These are phyloP conservation scores for Colletotrichum endophyticum DNA, from an alignment of 2,329 filamentous ascomycete species.

Conservation along the genomic window DNA sequence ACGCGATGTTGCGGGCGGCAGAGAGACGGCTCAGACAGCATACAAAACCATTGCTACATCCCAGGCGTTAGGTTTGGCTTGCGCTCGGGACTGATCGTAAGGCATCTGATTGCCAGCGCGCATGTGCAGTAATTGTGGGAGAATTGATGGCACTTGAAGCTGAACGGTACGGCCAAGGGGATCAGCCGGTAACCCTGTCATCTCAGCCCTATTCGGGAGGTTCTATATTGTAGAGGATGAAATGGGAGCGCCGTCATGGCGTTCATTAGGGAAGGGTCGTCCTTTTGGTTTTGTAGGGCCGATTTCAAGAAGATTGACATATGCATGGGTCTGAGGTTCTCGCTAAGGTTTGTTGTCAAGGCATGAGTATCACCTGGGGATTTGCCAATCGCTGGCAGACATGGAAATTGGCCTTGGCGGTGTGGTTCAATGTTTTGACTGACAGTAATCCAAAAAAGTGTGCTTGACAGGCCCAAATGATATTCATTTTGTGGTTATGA, in stretches of 20 bases:
- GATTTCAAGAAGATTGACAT: background rate
- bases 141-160: background rate
- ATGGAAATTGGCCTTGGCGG: background rate
- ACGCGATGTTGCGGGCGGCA: background rate
- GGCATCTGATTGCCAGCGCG: background rate
- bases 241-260: background rate
- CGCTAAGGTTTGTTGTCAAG: background rate
- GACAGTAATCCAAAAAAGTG: background rate
- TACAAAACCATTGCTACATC: background rate
- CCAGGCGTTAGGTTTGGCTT: background rate
- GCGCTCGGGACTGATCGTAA: background rate
- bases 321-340: background rate
- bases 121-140: background rate
- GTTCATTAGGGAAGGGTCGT: background rate
- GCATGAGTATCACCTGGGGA: background rate
- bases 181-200: background rate
- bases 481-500: background rate
- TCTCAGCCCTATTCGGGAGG: background rate
- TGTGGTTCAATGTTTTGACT: background rate
- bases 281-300: background rate
- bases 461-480: background rate
- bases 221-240: background rate
- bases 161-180: background rate
- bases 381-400: background rate
- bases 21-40: background rate